Conservation (phyloP, 2,329 filamentous ascomycete genomes). For the Pseudohalonectria lignicola region DNA sequence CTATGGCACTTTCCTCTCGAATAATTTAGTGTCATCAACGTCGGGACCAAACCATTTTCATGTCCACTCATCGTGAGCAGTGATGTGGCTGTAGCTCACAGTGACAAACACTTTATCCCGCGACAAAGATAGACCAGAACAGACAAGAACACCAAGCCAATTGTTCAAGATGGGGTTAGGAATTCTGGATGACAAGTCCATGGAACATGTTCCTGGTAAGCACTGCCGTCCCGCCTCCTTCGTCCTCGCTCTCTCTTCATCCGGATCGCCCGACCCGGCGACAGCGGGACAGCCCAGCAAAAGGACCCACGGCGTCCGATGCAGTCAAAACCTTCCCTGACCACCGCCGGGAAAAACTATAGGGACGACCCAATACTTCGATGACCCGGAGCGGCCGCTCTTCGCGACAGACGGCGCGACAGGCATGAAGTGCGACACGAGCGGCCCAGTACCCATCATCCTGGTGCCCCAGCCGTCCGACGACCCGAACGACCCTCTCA, state of each 20-base stretch:
- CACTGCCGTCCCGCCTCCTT: not conserved
- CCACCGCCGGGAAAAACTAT: too few species aligned
- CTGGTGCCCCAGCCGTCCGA: conserved; percentile 81
- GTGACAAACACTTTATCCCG: too few species aligned
- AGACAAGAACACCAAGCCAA: too few species aligned
- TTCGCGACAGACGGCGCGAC: conserved; percentile 24
- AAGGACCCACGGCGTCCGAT: too few species aligned
- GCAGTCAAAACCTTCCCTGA: too few species aligned
- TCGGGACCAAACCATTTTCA: too few species aligned
- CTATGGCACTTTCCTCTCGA: too few species aligned
- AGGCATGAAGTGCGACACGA: conserved; percentile 61
- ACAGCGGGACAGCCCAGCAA: too few species aligned
- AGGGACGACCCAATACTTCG: conserved; percentile 56
- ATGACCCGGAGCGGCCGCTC: conserved; percentile 41
- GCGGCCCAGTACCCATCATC: conserved; percentile 58
- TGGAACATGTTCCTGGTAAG: conserved; percentile 66
- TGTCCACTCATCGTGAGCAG: too few species aligned
- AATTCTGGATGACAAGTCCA: conserved; percentile 56
- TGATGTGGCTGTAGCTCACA: too few species aligned
- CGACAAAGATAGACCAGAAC: too few species aligned
- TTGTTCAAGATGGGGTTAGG: conserved; percentile 63
- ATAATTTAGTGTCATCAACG: too few species aligned
- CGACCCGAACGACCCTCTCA: conserved; percentile 79
- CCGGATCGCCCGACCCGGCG: not conserved
- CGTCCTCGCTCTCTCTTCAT: not conserved